These are phyloP conservation scores for Cronartium ribicola DNA, from an alignment of 1,284 basidiomycete species.

Conservation along the genomic window DNA sequence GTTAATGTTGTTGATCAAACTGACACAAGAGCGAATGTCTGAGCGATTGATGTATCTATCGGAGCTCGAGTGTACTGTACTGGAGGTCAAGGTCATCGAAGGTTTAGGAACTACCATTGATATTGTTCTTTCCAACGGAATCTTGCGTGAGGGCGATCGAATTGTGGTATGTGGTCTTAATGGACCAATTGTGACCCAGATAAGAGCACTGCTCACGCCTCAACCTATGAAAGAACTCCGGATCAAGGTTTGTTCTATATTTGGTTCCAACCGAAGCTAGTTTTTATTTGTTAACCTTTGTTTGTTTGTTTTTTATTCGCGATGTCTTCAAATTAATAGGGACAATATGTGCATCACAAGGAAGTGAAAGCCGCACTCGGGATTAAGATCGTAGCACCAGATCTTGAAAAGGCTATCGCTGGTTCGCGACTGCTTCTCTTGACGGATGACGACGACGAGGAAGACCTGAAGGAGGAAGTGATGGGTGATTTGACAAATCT, in stretches of 20 bases:
- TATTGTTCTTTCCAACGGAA: conserved; percentile 93
- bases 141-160: conserved; percentile 83
- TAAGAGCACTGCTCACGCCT: conserved; percentile 90
- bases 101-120: conserved; percentile 98
- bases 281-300: background rate
- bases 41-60: conserved; percentile 96
- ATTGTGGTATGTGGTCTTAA: conserved; percentile 97
- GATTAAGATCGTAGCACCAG: conserved; percentile 92
- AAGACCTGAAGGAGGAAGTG: conserved; percentile 86
- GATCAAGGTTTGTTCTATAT: conserved; percentile 66
- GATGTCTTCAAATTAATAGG: conserved; percentile 56
- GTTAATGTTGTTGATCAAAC: conserved; percentile 94
- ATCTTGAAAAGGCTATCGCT: conserved; percentile 98
- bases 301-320: background rate
- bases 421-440: conserved; percentile 89
- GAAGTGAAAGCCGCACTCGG: conserved; percentile 96
- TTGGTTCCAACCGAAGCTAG: background rate
- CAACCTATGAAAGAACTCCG: conserved; percentile 94
- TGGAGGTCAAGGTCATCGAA: conserved; percentile 98
- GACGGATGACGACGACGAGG: conserved; percentile 92
- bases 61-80: conserved; percentile 96
- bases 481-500: conserved; percentile 93
- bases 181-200: conserved; percentile 92
- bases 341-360: conserved; percentile 95
- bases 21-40: conserved; percentile 98